Evolutionary conservation across 2,329 filamentous ascomycete species (phyloP), one percentile per base, ranked within the genome.

Genomic region (Botrytis fabae): DNA sequence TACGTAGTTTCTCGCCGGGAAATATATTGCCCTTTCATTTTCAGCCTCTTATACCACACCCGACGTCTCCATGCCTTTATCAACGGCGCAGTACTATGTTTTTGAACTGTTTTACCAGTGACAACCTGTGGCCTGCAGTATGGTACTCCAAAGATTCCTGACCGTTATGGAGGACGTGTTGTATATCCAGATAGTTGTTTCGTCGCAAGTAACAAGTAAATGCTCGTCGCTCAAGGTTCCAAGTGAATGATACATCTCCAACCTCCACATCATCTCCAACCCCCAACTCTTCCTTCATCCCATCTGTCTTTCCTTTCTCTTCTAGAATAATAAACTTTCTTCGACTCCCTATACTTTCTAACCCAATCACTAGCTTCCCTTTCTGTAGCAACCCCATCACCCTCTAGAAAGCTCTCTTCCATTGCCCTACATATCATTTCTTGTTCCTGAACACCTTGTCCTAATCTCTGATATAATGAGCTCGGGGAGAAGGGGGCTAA

Each of bases 221-320:
- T n/a, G 16, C 20, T 28, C 6, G 85, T 74, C 22, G 35, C 38
- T 61, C 12, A 22, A 61, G 35, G 7, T 16, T 40, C 35, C 35
- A 3, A 61, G 14, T 4, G 12, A 18, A 40, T 62, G 22, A 62
- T 42, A n/a, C 9, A 9, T 18, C 25, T 16, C n/a, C 12, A 62
- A 18, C 60, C 16, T 90, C 84, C 78, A 20, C 8, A 40, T 61
- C 85, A 95, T 79, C 95, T 89, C 96, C 96, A 98, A 0, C 96
- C 96, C 18, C 95, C 95, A 48, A 98, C 95, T 77, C 95, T 87
- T 38, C 95, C 94, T 83, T 98, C 95, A 81, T 98, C 96, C 96
- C 96, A 98, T 78, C 96, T 88, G 79, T 94, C 92, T 82, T 95
- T 97, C 77, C 93, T 89, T 84, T 98, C 96, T 80, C 91, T 90